Evolutionary conservation across 371 early-diverging fungal genomes (phyloP).

Genomic region (Funneliformis caledonium): DNA sequence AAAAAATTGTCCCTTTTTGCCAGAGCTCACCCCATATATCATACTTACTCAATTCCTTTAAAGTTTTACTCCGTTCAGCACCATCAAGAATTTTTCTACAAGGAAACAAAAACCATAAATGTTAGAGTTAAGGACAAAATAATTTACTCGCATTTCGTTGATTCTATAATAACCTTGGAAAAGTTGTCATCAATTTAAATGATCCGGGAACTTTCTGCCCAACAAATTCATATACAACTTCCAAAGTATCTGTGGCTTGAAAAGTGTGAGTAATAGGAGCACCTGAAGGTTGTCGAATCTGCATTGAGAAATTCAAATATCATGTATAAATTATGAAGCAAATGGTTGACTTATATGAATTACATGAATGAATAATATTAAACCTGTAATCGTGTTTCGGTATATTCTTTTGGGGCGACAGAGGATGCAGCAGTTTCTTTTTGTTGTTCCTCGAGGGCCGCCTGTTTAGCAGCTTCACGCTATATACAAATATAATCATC

Average conservation of each 20-base stretch:
- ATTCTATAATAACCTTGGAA: slow-evolving; percentile 63
- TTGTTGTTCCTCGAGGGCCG: slow-evolving; percentile 34
- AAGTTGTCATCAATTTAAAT: slow-evolving; percentile 74
- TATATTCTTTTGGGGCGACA: slow-evolving; percentile 60
- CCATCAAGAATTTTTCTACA: slow-evolving; percentile 51
- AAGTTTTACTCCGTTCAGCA: slow-evolving; percentile 50
- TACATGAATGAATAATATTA: slow-evolving; percentile 43
- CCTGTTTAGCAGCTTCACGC: slow-evolving; percentile 46
- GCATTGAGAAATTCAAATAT: background rate
- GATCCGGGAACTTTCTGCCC: slow-evolving; percentile 56
- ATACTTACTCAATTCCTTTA: slow-evolving; percentile 58
- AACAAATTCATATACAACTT: slow-evolving; percentile 68
- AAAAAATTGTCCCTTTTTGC: background rate
- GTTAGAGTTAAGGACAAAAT: background rate
- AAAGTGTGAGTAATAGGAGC: slow-evolving; percentile 73
- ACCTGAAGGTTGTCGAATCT: slow-evolving; percentile 41
- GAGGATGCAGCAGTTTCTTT: slow-evolving; percentile 44
- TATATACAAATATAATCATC: background rate
- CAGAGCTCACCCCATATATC: background rate
- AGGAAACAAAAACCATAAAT: background rate
- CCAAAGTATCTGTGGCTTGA: slow-evolving; percentile 68
- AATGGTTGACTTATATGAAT: background rate
- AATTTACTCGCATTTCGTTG: background rate
- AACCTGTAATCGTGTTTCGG: slow-evolving; percentile 75
- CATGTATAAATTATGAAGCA: background rate